phyloP scores from a whole-genome alignment of 768 basidiomycete species.

The Rhodotorula kratochvilovae region DNA sequence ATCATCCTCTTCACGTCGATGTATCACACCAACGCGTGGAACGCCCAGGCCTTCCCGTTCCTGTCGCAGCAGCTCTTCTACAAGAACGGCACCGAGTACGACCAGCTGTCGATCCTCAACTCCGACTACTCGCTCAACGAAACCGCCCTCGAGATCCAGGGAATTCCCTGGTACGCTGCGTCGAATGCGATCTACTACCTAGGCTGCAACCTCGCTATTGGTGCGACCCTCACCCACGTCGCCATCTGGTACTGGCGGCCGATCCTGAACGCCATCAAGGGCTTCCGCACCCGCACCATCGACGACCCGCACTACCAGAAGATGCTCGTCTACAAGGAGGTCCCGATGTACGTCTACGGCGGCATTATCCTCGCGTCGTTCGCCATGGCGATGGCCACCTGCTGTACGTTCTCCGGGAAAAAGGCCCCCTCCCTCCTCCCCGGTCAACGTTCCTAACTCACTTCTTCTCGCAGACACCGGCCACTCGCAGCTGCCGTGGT shows the following conservation, averaged over 20 bases:
- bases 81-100: slow-evolving; percentile 41
- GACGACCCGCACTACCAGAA: slow-evolving; percentile 25
- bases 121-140: slow-evolving; percentile 41
- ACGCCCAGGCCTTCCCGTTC: slow-evolving; percentile 46
- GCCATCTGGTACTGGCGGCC: slow-evolving; percentile 25
- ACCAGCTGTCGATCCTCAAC: slow-evolving; percentile 43
- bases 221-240: slow-evolving; percentile 43
- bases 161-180: slow-evolving; percentile 30
- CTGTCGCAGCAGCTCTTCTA: slow-evolving; percentile 45
- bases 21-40: slow-evolving; percentile 42
- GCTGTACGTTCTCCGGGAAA: background rate
- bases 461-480: slow-evolving; percentile 17
- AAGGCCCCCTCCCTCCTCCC: no score
- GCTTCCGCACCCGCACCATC: slow-evolving; percentile 29
- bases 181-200: slow-evolving; percentile 21
- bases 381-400: slow-evolving; percentile 40
- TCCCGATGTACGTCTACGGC: slow-evolving; percentile 43
- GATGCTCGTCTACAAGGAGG: slow-evolving; percentile 17
- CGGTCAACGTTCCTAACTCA: background rate
- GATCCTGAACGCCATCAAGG: slow-evolving; percentile 32
- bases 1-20: slow-evolving; percentile 42
- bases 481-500: slow-evolving; percentile 41
- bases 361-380: slow-evolving; percentile 34
- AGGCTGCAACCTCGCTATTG: slow-evolving; percentile 44
- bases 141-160: slow-evolving; percentile 32